These are phyloP conservation scores for Triadica sebifera DNA, from an alignment of 345 rosid genomes.

Conservation along the genomic window DNA sequence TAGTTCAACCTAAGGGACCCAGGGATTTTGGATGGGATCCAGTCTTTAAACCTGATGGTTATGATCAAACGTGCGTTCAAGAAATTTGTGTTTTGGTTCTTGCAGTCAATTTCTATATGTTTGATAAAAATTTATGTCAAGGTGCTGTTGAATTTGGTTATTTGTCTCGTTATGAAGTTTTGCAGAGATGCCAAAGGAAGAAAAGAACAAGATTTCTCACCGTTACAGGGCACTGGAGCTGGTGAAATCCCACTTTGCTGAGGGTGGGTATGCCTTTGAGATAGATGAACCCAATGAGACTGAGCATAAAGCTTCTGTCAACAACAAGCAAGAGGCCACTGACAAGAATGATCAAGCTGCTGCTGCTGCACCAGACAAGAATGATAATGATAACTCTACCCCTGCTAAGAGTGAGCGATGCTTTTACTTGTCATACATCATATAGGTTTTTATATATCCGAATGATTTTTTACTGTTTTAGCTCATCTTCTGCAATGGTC, in stretches of 20 bases:
- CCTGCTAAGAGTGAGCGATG: not conserved
- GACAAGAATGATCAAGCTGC: not conserved
- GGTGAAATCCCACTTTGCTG: constrained; percentile 71
- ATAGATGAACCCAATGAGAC: constrained; percentile 14
- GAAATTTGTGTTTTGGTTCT: not conserved
- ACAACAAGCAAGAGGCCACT: not conserved
- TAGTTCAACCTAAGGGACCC: constrained; percentile 85
- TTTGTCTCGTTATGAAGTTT: constrained; percentile 42
- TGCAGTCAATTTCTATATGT: no score
- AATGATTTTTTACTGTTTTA: not conserved
- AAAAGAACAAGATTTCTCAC: constrained; percentile 88
- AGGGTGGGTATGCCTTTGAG: constrained; percentile 58
- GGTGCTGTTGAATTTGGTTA: not conserved
- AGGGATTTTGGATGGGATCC: constrained; percentile 97
- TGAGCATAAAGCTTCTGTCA: not conserved
- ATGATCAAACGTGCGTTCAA: constrained; percentile 58
- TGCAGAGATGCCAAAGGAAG: constrained; percentile 91
- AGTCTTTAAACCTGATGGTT: constrained; percentile 84
- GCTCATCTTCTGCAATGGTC: not conserved
- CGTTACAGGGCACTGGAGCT: constrained; percentile 68
- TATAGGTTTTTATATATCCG: not conserved
- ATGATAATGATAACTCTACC: not conserved
- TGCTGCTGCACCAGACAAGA: not conserved
- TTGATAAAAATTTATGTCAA: not conserved
- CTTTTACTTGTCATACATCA: not conserved